Conservation (phyloP, 139 green algal genomes). For the Eudorina sp. region DNA sequence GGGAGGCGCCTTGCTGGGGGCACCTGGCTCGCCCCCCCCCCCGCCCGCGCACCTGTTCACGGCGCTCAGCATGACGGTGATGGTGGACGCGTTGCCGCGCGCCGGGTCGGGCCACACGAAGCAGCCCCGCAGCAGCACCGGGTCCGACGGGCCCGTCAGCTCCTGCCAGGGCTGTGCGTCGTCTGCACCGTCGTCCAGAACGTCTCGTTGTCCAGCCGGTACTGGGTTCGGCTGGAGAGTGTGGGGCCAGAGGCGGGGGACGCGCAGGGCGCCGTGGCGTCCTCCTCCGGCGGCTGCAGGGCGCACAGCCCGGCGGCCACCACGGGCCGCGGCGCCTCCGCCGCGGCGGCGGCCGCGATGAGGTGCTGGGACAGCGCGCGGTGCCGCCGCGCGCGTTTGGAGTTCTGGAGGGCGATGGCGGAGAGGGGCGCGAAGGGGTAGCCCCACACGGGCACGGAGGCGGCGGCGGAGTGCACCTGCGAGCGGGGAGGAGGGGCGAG, state of each 20-base stretch:
- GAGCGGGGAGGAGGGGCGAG: not conserved
- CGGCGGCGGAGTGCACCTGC: slow-evolving; percentile 43
- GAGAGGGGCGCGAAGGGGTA: slow-evolving; percentile 66
- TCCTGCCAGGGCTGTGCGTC: slow-evolving; percentile 52
- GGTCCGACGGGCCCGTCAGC: slow-evolving; percentile 65
- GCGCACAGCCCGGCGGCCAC: slow-evolving; percentile 26
- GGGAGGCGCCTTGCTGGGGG: no score
- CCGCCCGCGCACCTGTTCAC: slow-evolving; percentile 43
- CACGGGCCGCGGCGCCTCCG: slow-evolving; percentile 43
- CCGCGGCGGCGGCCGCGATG: not conserved
- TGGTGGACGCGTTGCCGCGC: slow-evolving; percentile 13
- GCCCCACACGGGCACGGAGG: slow-evolving; percentile 58
- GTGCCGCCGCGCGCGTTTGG: slow-evolving; percentile 59
- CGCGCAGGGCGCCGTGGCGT: not conserved
- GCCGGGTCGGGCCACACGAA: not conserved
- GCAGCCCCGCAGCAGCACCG: slow-evolving; percentile 56
- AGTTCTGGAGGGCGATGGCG: slow-evolving; percentile 53
- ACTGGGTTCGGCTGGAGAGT: not conserved
- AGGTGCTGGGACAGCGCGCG: slow-evolving; percentile 51
- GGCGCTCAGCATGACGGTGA: slow-evolving; percentile 52
- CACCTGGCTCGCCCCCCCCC: no score
- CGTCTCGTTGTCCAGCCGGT: slow-evolving; percentile 31
- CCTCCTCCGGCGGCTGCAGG: not conserved
- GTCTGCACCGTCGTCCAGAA: slow-evolving; percentile 39
- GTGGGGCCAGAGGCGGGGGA: not conserved